Conservation (phyloP, 352 stramenopile genomes). For the Pythium diclinum region DNA sequence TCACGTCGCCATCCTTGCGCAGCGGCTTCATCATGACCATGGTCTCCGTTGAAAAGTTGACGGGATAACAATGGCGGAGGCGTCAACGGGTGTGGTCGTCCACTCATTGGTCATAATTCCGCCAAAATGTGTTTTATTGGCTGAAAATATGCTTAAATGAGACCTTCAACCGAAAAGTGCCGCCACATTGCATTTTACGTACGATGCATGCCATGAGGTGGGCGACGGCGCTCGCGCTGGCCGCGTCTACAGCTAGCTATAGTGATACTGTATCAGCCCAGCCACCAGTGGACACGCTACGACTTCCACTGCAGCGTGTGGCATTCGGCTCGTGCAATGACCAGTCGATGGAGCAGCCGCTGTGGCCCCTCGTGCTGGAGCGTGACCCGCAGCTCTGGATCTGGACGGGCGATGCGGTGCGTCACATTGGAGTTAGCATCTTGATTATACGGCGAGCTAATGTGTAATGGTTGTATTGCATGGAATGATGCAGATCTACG, state of each 20-base stretch:
- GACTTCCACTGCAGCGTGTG: conserved; percentile 24
- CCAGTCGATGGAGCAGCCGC: conserved; percentile 28
- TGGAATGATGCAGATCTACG: conserved; percentile 35
- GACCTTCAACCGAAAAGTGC: conserved; percentile 6
- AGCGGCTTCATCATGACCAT: conserved; percentile 32
- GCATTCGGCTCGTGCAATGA: conserved; percentile 40
- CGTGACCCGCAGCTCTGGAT: conserved; percentile 34
- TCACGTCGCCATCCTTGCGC: conserved; percentile 68
- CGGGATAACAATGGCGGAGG: conserved; percentile 14
- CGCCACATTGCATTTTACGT: not conserved
- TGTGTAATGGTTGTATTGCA: not conserved
- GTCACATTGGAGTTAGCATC: not conserved
- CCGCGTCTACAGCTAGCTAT: not conserved
- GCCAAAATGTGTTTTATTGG: conserved; percentile 27
- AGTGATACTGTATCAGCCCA: not conserved
- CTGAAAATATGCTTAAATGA: conserved; percentile 22
- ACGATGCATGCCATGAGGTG: not conserved
- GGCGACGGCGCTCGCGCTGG: not conserved
- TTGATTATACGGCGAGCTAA: not conserved
- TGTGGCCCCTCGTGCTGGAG: conserved; percentile 28
- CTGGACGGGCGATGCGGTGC: conserved; percentile 37
- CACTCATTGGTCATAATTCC: conserved; percentile 26
- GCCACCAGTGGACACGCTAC: not conserved
- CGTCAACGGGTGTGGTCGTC: conserved; percentile 24
- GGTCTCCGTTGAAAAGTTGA: conserved; percentile 6